Conservation (phyloP, 2,329 filamentous ascomycete genomes). For the Xylaria digitata region DNA sequence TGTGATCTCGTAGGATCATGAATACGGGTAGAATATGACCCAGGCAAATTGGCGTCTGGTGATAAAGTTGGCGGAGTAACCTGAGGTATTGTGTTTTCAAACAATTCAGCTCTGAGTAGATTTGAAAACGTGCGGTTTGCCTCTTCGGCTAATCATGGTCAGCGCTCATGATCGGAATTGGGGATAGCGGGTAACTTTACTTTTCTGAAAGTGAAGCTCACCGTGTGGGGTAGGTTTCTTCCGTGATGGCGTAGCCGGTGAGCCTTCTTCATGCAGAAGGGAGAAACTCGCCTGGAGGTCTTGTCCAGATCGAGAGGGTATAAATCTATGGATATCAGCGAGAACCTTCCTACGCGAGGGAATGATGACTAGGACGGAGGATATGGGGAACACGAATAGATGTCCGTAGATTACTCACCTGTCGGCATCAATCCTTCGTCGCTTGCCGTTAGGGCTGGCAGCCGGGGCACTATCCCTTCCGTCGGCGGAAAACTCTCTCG, state of each 20-base stretch:
- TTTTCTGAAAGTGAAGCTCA: constrained; percentile 93
- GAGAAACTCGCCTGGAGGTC: constrained; percentile 94
- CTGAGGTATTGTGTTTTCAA: constrained; percentile 90
- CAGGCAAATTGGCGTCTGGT: constrained; percentile 65
- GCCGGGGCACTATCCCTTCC: constrained; percentile 64
- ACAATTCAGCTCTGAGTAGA: constrained; percentile 88
- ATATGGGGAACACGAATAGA: not conserved
- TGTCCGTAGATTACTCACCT: constrained; percentile 58
- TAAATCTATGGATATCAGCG: constrained; percentile 73
- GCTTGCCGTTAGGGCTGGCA: constrained; percentile 68
- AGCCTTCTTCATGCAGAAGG: constrained; percentile 90
- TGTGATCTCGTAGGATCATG: constrained; percentile 77
- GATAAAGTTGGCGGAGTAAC: constrained; percentile 72
- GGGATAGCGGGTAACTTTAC: constrained; percentile 61
- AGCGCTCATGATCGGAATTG: constrained; percentile 33
- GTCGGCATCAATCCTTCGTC: constrained; percentile 70
- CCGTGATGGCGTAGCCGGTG: constrained; percentile 88
- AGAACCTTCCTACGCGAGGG: not conserved
- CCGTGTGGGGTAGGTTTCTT: constrained; percentile 86
- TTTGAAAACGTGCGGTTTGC: constrained; percentile 93
- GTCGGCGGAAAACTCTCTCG: constrained; percentile 63
- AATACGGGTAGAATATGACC: constrained; percentile 64
- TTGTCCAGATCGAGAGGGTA: constrained; percentile 91
- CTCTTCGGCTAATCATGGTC: constrained; percentile 75
- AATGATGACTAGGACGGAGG: not conserved